Percentiles rank a stretch among this genome's conserved stretches.
phyloP scores from a whole-genome alignment of 495 filamentous ascomycete species.

The Penicillium pancosmium region DNA sequence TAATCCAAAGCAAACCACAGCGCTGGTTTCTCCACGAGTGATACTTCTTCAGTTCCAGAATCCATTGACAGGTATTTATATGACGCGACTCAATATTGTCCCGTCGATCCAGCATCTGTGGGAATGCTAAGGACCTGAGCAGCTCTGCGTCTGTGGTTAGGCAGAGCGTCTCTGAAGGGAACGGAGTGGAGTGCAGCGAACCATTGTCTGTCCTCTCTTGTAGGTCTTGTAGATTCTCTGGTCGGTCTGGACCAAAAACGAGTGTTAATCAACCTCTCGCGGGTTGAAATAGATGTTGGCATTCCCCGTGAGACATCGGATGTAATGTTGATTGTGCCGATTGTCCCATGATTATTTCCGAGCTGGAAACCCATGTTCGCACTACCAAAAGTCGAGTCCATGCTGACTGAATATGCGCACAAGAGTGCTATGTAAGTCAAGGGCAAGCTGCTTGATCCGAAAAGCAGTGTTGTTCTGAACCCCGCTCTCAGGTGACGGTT shows the following conservation, averaged over 20 bases:
- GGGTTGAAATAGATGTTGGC: neutral
- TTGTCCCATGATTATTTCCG: conserved; percentile 9
- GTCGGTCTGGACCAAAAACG: neutral
- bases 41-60: conserved; percentile 34
- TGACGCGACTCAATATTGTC: conserved; percentile 23
- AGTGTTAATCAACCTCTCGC: neutral
- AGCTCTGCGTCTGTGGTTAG: neutral
- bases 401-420: conserved; percentile 1
- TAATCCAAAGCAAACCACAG: conserved; percentile 44
- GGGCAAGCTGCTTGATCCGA: neutral
- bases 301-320: neutral
- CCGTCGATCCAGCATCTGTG: conserved; percentile 11
- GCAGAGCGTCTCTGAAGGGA: neutral
- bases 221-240: neutral
- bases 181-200: neutral
- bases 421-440: neutral
- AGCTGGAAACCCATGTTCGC: conserved; percentile 4
- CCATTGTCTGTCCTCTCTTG: neutral
- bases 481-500: conserved; percentile 5
- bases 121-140: conserved; percentile 10
- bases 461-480: neutral
- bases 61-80: conserved; percentile 38
- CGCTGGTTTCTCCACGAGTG: conserved; percentile 29
- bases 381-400: conserved; percentile 6
- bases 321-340: conserved; percentile 8